These are phyloP conservation scores for Sporisorium graminicola DNA, from an alignment of 1,284 basidiomycete genomes.

Conservation along the genomic window DNA sequence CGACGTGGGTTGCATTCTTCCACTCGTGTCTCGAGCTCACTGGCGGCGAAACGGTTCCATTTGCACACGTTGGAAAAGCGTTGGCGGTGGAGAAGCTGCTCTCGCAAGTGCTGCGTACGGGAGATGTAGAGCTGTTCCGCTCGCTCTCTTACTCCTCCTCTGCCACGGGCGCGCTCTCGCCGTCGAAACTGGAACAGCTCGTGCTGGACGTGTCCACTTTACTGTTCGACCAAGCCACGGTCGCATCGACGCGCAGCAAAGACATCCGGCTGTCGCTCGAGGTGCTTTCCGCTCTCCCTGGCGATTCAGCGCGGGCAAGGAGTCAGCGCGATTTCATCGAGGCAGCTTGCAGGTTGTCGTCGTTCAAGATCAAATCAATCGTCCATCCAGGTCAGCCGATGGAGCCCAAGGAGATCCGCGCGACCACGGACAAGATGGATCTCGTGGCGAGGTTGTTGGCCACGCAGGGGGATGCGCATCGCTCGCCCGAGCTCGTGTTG, in stretches of 20 bases:
- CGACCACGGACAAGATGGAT: conserved; percentile 25
- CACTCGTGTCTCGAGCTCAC: conserved; percentile 16
- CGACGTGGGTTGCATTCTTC: conserved; percentile 28
- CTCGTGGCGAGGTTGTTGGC: conserved; percentile 33
- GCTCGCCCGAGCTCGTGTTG: conserved; percentile 41
- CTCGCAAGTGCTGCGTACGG: conserved; percentile 16
- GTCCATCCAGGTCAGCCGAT: conserved; percentile 10
- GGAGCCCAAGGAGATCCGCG: conserved; percentile 35
- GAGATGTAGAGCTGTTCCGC: conserved; percentile 38
- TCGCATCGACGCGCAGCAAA: conserved; percentile 25
- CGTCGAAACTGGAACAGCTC: conserved; percentile 19
- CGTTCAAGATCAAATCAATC: conserved; percentile 43
- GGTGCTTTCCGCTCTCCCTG: conserved; percentile 21
- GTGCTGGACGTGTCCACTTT: conserved; percentile 29
- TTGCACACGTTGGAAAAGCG: conserved; percentile 1
- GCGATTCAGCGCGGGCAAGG: neutral
- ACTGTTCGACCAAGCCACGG: conserved; percentile 28
- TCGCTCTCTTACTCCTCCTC: conserved; percentile 21
- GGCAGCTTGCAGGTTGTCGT: conserved; percentile 43
- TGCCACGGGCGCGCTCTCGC: neutral
- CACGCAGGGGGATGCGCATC: conserved; percentile 37
- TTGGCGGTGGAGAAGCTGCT: conserved; percentile 11
- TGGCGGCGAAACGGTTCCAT: neutral
- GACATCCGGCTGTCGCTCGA: conserved; percentile 32
- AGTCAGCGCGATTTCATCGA: conserved; percentile 45